Conservation (phyloP, 352 stramenopile species). For the Phytopythium delawarense region DNA sequence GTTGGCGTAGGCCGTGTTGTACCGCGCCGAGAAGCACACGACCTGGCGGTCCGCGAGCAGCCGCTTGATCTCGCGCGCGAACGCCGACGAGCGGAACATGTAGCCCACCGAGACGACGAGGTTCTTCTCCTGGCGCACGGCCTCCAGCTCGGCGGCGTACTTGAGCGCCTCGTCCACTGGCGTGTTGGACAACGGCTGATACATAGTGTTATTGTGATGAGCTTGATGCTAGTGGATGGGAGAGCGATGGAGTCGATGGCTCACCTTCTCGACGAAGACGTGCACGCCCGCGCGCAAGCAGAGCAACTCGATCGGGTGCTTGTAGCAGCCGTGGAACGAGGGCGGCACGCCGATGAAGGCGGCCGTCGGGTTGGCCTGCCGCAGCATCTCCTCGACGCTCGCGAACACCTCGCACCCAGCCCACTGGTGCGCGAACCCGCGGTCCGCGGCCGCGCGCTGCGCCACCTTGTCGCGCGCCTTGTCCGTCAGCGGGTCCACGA, state of each 20-base stretch:
- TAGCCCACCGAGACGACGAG: constrained; percentile 30
- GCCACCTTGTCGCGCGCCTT: constrained; percentile 10
- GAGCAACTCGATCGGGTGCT: constrained; percentile 29
- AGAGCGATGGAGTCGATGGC: background rate
- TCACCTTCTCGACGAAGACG: constrained; percentile 28
- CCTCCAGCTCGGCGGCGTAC: constrained; percentile 28
- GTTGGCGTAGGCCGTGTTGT: constrained; percentile 31
- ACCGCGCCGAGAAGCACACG: constrained; percentile 31
- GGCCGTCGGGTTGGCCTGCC: constrained; percentile 20
- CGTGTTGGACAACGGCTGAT: constrained; percentile 23
- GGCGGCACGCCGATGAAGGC: constrained; percentile 32
- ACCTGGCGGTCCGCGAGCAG: constrained; percentile 24
- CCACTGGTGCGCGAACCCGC: constrained; percentile 24
- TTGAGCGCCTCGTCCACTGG: constrained; percentile 20
- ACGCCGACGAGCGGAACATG: constrained; percentile 35
- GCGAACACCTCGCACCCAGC: constrained; percentile 22
- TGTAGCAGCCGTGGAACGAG: constrained; percentile 35
- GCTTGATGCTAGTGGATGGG: background rate
- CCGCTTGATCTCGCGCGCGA: constrained; percentile 27
- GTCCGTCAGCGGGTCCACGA: constrained; percentile 15
- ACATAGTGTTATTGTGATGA: background rate
- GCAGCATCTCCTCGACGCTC: constrained; percentile 26
- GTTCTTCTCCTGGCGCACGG: constrained; percentile 19
- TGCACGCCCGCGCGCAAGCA: constrained; percentile 24
- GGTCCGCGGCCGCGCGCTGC: constrained; percentile 6